These are phyloP conservation scores for Tylopilus intermedius DNA, from an alignment of 768 basidiomycete species.

Conservation along the genomic window DNA sequence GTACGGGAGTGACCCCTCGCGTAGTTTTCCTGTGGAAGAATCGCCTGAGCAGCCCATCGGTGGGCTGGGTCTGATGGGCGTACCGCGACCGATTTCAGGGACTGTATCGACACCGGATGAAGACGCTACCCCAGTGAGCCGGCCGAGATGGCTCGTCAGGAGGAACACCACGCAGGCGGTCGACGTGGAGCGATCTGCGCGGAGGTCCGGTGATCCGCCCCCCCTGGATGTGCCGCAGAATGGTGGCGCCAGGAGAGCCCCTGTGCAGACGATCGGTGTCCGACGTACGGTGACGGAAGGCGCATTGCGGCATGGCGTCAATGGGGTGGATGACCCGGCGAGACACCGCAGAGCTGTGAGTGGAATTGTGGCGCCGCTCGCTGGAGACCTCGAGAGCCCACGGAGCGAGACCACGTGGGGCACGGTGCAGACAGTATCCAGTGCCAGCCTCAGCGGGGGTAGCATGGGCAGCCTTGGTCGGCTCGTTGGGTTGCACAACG, in stretches of 20 bases:
- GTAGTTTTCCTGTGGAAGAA: constrained; percentile 27
- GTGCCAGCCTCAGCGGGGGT: constrained; percentile 14
- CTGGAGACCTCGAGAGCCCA: constrained; percentile 23
- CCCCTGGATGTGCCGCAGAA: constrained; percentile 10
- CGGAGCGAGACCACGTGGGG: constrained; percentile 35
- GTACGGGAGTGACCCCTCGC: constrained; percentile 15
- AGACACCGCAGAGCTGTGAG: constrained; percentile 8
- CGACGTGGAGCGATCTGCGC: constrained; percentile 17
- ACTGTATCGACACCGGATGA: constrained; percentile 28
- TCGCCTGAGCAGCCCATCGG: constrained; percentile 25
- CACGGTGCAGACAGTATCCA: constrained; percentile 27
- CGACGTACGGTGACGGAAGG: constrained; percentile 21
- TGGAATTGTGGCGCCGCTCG: constrained; percentile 14
- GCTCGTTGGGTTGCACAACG: constrained; percentile 30
- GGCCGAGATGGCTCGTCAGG: constrained; percentile 18
- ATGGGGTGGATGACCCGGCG: constrained; percentile 7
- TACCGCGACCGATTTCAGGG: constrained; percentile 19
- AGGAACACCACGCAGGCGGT: constrained; percentile 23
- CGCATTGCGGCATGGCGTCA: constrained; percentile 1
- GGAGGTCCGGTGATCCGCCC: constrained; percentile 15
- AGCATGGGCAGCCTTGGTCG: constrained; percentile 28
- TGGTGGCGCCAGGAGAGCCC: constrained; percentile 17
- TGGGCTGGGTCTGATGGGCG: constrained; percentile 26
- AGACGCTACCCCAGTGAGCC: constrained; percentile 23
- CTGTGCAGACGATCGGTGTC: constrained; percentile 16